phyloP scores from a whole-genome alignment of 371 early-diverging fungal species.

The Mitosporidium daphniae region DNA sequence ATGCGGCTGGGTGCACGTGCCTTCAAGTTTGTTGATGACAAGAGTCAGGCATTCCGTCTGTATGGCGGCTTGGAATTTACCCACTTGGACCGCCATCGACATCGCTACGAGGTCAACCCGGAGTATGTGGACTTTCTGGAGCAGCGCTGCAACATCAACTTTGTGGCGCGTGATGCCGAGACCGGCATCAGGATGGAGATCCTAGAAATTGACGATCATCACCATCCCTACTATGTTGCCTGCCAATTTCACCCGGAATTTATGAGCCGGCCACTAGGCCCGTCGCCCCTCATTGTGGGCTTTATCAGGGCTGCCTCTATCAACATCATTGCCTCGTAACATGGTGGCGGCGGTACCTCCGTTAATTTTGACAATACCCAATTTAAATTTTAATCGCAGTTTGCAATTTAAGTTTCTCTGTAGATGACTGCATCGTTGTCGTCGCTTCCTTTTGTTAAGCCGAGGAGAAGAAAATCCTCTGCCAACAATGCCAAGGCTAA shows the following conservation, averaged over 20 bases:
- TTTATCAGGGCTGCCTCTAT: slow-evolving; percentile 46
- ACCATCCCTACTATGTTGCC: slow-evolving; percentile 80
- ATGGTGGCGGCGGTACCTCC: too few species aligned
- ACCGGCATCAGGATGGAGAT: slow-evolving; percentile 83
- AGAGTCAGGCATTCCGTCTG: slow-evolving; percentile 9
- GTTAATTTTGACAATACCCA: too few species aligned
- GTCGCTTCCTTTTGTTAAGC: too few species aligned
- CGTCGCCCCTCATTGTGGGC: slow-evolving; percentile 64
- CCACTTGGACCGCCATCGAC: slow-evolving; percentile 84
- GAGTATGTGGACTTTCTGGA: slow-evolving; percentile 32
- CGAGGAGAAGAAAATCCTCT: too few species aligned
- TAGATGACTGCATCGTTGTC: too few species aligned
- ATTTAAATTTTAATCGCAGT: too few species aligned
- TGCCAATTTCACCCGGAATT: slow-evolving; percentile 98
- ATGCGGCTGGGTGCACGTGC: slow-evolving; percentile 69
- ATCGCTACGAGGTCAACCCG: slow-evolving; percentile 91
- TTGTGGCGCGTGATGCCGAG: slow-evolving; percentile 71
- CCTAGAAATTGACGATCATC: slow-evolving; percentile 27
- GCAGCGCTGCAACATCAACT: slow-evolving; percentile 33
- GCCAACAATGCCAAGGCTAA: too few species aligned
- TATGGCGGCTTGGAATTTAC: slow-evolving; percentile 22
- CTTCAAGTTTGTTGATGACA: slow-evolving; percentile 27
- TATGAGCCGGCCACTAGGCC: slow-evolving; percentile 55
- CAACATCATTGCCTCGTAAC: too few species aligned
- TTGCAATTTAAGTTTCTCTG: too few species aligned